phyloP scores from a whole-genome alignment of 257 asterid genomes.

The Lavandula angustifolia region DNA sequence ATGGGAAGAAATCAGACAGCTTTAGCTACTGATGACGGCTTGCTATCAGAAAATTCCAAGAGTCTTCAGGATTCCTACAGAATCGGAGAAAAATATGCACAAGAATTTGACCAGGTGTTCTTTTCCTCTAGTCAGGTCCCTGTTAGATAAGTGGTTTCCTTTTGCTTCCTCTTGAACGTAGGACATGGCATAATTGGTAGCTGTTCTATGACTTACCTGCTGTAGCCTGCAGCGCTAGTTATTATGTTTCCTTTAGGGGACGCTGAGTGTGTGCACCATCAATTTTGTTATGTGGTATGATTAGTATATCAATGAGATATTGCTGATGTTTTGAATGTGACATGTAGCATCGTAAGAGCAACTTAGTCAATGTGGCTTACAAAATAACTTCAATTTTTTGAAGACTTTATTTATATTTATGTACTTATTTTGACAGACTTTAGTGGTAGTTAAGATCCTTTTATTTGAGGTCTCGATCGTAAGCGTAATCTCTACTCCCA shows the following conservation, averaged over 20 bases:
- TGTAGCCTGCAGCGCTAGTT: neutral
- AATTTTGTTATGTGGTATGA: constrained; percentile 6
- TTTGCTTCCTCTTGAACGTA: constrained; percentile 17
- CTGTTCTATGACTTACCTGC: constrained; percentile 14
- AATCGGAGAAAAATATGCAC: constrained; percentile 42
- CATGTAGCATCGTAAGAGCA: neutral
- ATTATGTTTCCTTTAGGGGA: constrained; percentile 1
- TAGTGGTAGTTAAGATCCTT: too few relatives aligned
- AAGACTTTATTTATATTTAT: too few relatives aligned
- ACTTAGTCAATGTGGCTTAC: neutral
- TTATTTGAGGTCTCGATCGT: too few relatives aligned
- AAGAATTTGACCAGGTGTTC: constrained; percentile 58
- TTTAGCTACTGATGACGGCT: constrained; percentile 36
- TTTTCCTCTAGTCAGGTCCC: constrained; percentile 28
- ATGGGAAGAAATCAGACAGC: constrained; percentile 41
- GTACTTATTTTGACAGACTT: too few relatives aligned
- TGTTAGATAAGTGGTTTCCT: constrained; percentile 17
- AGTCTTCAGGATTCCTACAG: constrained; percentile 37
- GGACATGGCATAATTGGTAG: constrained; percentile 7
- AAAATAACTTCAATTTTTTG: neutral
- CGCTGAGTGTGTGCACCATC: neutral
- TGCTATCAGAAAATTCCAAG: constrained; percentile 42
- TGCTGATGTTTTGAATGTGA: neutral
- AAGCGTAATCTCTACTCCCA: too few relatives aligned
- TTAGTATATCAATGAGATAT: constrained; percentile 10